A percentile compares a stretch with the other conserved stretches of the same genome.
These are phyloP conservation scores for Daldinia loculata DNA, from an alignment of 495 filamentous ascomycete species.

Conservation along the genomic window DNA sequence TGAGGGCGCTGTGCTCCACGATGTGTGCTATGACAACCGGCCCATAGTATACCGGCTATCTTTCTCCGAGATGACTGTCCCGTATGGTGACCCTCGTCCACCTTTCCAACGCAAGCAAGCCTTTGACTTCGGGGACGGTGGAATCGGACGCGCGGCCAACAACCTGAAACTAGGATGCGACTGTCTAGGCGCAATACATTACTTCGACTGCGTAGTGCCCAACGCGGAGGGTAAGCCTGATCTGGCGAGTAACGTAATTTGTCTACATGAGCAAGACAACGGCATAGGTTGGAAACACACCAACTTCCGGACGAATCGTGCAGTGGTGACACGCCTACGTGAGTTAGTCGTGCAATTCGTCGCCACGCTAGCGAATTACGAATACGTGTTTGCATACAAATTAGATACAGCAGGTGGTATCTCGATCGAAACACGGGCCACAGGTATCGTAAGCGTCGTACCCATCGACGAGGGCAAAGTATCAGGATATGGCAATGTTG, in stretches of 20 bases:
- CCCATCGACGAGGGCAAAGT: slow-evolving; percentile 77
- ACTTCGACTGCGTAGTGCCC: slow-evolving; percentile 67
- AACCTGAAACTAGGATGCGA: slow-evolving; percentile 76
- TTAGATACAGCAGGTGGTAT: slow-evolving; percentile 88
- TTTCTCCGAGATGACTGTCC: slow-evolving; percentile 80
- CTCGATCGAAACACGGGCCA: slow-evolving; percentile 82
- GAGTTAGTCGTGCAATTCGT: slow-evolving; percentile 82
- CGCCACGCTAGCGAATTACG: slow-evolving; percentile 82
- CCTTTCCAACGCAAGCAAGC: slow-evolving; percentile 82
- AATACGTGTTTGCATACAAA: slow-evolving; percentile 84
- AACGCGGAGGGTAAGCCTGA: slow-evolving; percentile 66
- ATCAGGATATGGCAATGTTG: slow-evolving; percentile 78
- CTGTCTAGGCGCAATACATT: slow-evolving; percentile 79
- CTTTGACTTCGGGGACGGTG: slow-evolving; percentile 81
- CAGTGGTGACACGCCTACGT: slow-evolving; percentile 71
- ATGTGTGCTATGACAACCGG: slow-evolving; percentile 73
- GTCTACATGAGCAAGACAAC: slow-evolving; percentile 73
- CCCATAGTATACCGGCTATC: slow-evolving; percentile 73
- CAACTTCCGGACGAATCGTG: slow-evolving; percentile 76
- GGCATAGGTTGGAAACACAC: slow-evolving; percentile 82
- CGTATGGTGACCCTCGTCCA: slow-evolving; percentile 75
- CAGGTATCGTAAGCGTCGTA: slow-evolving; percentile 84
- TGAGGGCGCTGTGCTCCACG: slow-evolving; percentile 74
- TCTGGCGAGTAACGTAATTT: slow-evolving; percentile 75
- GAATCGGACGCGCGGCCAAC: slow-evolving; percentile 77